Evolutionary conservation across 495 filamentous ascomycete genomes (phyloP), one percentile per base, ranked within the genome.

Genomic region (Aspergillus biplanus): DNA sequence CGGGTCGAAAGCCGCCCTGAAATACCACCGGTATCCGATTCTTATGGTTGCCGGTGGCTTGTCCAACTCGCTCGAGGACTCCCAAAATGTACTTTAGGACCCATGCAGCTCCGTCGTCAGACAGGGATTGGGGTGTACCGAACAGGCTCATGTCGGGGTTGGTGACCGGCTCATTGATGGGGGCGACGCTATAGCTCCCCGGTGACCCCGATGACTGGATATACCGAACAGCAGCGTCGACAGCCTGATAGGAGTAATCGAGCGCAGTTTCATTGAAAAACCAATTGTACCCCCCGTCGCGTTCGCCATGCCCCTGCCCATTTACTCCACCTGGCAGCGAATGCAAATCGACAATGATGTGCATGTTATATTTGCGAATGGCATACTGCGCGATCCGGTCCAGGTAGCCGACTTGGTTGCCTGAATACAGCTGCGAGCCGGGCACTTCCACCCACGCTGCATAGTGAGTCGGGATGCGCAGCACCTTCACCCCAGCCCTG

Each of bases 381-480:
- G 74, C 71, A 39, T 77, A 68, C 15, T 64, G 59, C 0, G 74
- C 57, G 7, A 77, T 73, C 11, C 58, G 32, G 9, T 58, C 59
- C 8, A 75, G 54, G 34, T 72, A 58, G 7, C 39, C 31, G n/a
- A 65, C 66, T 37, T 77, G 71, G 18, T 69, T 58, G 1, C 74
- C 72, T 9, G 61, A 64, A 56, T 77, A 73, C 9, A 73, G 66
- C 27, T 65, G 57, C 1, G 72, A 75, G 18, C 74, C 74, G 2
- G 74, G 71, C 0, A 73, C 56, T 1, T 68, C 37, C 34, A 77
- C 64, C 72, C 74, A 69, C 6, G 67, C 67, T 9, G 67, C 67
- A 42, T 69, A 69, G 39, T 61, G 64, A 16, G 73, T 75, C 4
- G 73, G 73, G 58, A 75, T 75, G 15, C 73, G 73, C 6, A 72